Base-by-base conservation (phyloP, 768 basidiomycete genomes). In the Phylloporus arenicola region DNA sequence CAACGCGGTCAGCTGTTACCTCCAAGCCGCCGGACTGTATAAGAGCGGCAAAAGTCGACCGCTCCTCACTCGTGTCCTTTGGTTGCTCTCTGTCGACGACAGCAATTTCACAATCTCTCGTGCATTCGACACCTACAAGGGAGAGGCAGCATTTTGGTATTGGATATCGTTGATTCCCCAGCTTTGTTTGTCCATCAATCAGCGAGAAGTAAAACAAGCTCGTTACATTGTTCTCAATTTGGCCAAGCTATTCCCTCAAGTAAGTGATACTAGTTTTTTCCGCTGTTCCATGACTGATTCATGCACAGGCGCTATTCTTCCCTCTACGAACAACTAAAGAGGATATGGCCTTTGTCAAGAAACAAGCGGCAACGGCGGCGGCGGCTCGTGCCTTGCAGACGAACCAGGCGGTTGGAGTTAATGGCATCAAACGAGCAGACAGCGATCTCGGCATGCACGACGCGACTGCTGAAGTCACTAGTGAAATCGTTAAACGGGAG, bases 141-240 rank as follows among this genome's bases (percentile, higher is more conserved):
- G 95, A 52, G 95, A 98, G 62, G 83, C 90, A 3, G 92, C 92
- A 12, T 88, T 88, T 56, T 99, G 96, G 96, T 97, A 92, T 68
- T 99, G 96, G 96, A 94, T 99, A 58, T 89, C 95, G 1, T 74
- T 97, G 50, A 92, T 96, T 40, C 96, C 96, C 4, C 95, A 99
- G 62, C 78, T 99, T 9, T 84, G 92, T 56, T 67, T 88, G 47
- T 94, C 95, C 1, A 76, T 99, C 35, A 87, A 88, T 2, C 86
- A 94, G 53, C 81, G 92, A 30, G 96, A 99, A 68, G 86, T 92
- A 38, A 92, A 91, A 60, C 92, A 94, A 64, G 94, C 93, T 3
- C 81, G 92, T 17, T 85, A 87, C 64, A 80, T 99, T 40, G 75
- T 99, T 34, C 74, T 93, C 52, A 90, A 89, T 54, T 78, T 99